Percentiles rank a stretch among this genome's conserved stretches.
These are phyloP conservation scores for Asclepias syriaca DNA, from an alignment of 257 asterid genomes.

Conservation along the genomic window DNA sequence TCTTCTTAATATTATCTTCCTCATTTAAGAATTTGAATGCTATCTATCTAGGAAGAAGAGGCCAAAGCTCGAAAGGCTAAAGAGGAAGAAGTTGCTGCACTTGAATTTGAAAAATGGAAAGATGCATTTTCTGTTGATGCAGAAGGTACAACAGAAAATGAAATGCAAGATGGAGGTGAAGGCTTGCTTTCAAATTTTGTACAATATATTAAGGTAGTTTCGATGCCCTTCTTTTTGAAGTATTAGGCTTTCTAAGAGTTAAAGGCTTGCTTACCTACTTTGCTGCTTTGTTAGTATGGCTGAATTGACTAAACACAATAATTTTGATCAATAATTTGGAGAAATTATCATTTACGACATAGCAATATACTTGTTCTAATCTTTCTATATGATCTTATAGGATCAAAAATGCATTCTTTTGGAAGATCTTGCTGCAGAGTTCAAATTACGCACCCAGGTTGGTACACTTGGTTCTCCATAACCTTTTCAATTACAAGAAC, in stretches of 20 bases:
- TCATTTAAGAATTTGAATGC: conserved; percentile 9
- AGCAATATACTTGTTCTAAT: conserved; percentile 6
- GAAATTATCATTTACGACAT: background rate
- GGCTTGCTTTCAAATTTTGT: conserved; percentile 84
- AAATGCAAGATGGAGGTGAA: conserved; percentile 71
- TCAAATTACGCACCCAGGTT: conserved; percentile 95
- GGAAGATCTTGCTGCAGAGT: conserved; percentile 98
- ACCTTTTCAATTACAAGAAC: conserved; percentile 3
- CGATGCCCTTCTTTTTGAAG: background rate
- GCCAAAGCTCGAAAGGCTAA: conserved; percentile 74
- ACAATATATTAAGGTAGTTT: conserved; percentile 83
- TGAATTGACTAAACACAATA: background rate
- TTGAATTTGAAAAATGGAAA: conserved; percentile 95
- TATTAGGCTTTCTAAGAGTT: background rate
- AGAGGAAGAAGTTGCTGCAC: conserved; percentile 92
- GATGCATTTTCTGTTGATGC: conserved; percentile 93
- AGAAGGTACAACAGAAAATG: conserved; percentile 91
- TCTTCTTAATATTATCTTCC: background rate
- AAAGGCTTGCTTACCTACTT: background rate
- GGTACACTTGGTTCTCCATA: conserved; percentile 10
- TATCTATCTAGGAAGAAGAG: conserved; percentile 80
- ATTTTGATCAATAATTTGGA: background rate
- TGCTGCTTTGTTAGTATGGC: background rate
- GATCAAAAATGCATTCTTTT: conserved; percentile 88
- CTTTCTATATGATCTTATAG: conserved; percentile 39